Percentiles rank a stretch among this genome's conserved stretches.
phyloP scores from a whole-genome alignment of 2,329 filamentous ascomycete species.

The Colletotrichum sp. region DNA sequence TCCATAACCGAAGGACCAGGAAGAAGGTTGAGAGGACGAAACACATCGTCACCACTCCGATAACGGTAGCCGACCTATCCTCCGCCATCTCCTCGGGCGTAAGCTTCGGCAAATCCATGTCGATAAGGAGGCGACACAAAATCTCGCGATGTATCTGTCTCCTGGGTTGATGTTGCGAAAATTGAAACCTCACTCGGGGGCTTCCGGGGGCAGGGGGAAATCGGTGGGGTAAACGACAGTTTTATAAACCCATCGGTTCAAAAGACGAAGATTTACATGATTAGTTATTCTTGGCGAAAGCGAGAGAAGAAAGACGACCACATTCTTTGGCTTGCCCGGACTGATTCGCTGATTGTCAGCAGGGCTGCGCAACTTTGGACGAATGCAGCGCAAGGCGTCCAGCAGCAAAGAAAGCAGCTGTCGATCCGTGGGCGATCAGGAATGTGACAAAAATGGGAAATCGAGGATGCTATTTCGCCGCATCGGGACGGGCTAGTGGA shows the following conservation, averaged over 20 bases:
- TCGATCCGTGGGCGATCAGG: background rate
- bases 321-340: background rate
- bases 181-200: background rate
- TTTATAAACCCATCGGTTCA: background rate
- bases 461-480: background rate
- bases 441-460: background rate
- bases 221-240: background rate
- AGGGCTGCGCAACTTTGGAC: background rate
- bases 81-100: slow-evolving; percentile 2
- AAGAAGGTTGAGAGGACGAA: slow-evolving; percentile 20
- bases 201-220: background rate
- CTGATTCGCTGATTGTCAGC: background rate
- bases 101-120: slow-evolving; percentile 9
- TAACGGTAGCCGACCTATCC: slow-evolving; percentile 19
- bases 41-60: slow-evolving; percentile 24
- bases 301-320: background rate
- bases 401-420: background rate
- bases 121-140: background rate
- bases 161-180: background rate
- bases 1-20: slow-evolving; percentile 28
- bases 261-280: background rate
- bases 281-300: background rate
- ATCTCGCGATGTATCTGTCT: background rate
- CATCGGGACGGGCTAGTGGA: background rate
- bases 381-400: background rate